Percentiles rank a stretch among this genome's conserved stretches.
Conservation (phyloP, 495 filamentous ascomycete genomes). For the Aspergillus cristatus region DNA sequence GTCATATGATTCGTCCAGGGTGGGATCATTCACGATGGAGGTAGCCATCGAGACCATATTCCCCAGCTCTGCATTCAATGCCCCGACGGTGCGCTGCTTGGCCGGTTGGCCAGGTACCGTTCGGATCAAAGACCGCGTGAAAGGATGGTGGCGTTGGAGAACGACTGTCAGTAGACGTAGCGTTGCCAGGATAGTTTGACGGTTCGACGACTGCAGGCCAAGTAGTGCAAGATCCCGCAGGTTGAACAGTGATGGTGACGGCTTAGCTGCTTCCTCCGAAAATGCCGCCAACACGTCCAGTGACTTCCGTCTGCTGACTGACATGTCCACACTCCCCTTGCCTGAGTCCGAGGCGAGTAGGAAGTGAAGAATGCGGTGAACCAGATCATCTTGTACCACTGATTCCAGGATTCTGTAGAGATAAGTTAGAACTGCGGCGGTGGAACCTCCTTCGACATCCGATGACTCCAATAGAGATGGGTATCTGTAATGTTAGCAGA, state of each 20-base stretch:
- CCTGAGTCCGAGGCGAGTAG: constrained; percentile 54
- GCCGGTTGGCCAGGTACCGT: constrained; percentile 53
- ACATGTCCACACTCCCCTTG: constrained; percentile 50
- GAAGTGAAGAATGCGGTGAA: constrained; percentile 89
- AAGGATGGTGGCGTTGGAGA: constrained; percentile 76
- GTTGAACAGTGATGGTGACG: constrained; percentile 84
- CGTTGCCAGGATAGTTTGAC: constrained; percentile 82
- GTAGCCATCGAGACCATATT: constrained; percentile 63
- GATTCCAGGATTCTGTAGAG: constrained; percentile 82
- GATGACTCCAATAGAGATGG: constrained; percentile 94
- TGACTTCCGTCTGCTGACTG: constrained; percentile 69
- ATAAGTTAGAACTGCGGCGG: constrained; percentile 91
- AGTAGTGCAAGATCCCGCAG: constrained; percentile 82
- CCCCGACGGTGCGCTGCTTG: constrained; percentile 63
- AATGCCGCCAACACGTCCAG: constrained; percentile 75
- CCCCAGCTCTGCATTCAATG: constrained; percentile 70
- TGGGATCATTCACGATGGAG: constrained; percentile 58
- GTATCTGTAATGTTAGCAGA: constrained; percentile 49
- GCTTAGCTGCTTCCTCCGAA: constrained; percentile 51
- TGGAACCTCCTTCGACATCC: constrained; percentile 91
- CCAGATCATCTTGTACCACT: constrained; percentile 83
- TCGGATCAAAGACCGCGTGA: constrained; percentile 65
- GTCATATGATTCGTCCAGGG: constrained; percentile 72
- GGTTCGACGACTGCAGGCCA: constrained; percentile 73
- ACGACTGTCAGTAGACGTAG: constrained; percentile 77